phyloP scores from a whole-genome alignment of 192 early-diverging fungal species.

The Dimargaris xerosporica region DNA sequence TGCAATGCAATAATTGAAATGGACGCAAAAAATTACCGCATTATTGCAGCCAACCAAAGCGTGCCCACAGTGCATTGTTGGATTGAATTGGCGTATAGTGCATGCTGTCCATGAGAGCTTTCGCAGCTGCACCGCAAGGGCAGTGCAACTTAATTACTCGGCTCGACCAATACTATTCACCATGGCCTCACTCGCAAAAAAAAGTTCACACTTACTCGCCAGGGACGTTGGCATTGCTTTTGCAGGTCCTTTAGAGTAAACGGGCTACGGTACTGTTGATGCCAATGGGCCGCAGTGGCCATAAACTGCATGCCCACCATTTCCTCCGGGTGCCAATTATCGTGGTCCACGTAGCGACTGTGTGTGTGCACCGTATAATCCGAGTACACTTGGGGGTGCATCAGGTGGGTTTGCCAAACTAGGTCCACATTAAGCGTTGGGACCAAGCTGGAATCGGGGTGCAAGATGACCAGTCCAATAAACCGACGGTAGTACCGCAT shows the following conservation, averaged over 20 bases:
- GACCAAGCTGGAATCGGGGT: constrained; percentile 24
- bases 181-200: too few relatives aligned
- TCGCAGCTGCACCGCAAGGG: too few relatives aligned
- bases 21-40: too few relatives aligned
- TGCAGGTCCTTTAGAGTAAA: constrained; percentile 14
- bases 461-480: constrained; percentile 24
- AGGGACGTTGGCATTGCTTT: too few relatives aligned
- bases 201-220: too few relatives aligned
- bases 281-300: constrained; percentile 32
- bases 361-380: constrained; percentile 29
- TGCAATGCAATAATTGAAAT: too few relatives aligned
- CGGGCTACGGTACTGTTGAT: constrained; percentile 23
- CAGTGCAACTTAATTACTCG: too few relatives aligned
- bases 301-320: constrained; percentile 26
- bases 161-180: too few relatives aligned
- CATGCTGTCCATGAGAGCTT: too few relatives aligned
- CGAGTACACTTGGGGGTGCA: constrained; percentile 34
- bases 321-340: constrained; percentile 31
- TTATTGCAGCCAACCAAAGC: too few relatives aligned
- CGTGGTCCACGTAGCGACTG: constrained; percentile 40
- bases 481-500: constrained; percentile 30
- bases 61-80: too few relatives aligned
- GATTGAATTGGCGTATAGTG: too few relatives aligned
- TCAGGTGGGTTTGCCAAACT: constrained; percentile 55
- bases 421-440: constrained; percentile 53